These are phyloP conservation scores for Mycena crocata DNA, from an alignment of 768 basidiomycete species.

Conservation along the genomic window DNA sequence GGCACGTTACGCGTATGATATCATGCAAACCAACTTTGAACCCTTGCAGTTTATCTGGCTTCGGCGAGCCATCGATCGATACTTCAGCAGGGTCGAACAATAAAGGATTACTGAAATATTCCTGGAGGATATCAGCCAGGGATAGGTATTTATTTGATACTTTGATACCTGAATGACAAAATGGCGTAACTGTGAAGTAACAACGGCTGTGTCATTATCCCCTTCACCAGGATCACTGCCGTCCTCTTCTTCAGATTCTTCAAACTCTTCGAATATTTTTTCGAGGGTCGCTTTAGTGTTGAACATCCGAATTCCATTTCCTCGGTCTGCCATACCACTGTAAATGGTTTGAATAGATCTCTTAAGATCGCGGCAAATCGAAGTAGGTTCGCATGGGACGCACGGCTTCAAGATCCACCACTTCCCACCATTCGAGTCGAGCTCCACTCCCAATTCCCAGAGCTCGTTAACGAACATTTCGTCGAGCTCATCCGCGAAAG, in stretches of 20 bases:
- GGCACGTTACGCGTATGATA: slow-evolving; percentile 3
- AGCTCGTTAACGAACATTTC: slow-evolving; percentile 94
- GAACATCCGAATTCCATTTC: slow-evolving; percentile 94
- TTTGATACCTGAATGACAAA: slow-evolving; percentile 90
- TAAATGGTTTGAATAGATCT: background rate
- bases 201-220: slow-evolving; percentile 64
- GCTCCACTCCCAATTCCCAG: slow-evolving; percentile 80
- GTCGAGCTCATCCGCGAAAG: slow-evolving; percentile 93
- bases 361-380: background rate
- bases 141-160: slow-evolving; percentile 12
- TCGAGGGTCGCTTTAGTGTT: slow-evolving; percentile 78
- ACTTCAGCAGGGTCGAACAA: slow-evolving; percentile 77
- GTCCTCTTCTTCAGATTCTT: slow-evolving; percentile 61
- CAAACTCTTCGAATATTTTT: slow-evolving; percentile 85
- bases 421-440: slow-evolving; percentile 59
- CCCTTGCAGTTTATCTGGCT: slow-evolving; percentile 50
- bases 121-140: slow-evolving; percentile 58
- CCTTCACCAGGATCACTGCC: slow-evolving; percentile 40
- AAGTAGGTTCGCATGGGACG: slow-evolving; percentile 32
- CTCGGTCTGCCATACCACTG: slow-evolving; percentile 93
- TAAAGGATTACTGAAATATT: slow-evolving; percentile 85
- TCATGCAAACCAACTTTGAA: slow-evolving; percentile 64
- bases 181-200: slow-evolving; percentile 90
- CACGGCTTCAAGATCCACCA: slow-evolving; percentile 98
- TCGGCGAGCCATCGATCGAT: slow-evolving; percentile 39